phyloP scores from a whole-genome alignment of 768 basidiomycete species.

The Tylopilus plumbeoviolaceoides region DNA sequence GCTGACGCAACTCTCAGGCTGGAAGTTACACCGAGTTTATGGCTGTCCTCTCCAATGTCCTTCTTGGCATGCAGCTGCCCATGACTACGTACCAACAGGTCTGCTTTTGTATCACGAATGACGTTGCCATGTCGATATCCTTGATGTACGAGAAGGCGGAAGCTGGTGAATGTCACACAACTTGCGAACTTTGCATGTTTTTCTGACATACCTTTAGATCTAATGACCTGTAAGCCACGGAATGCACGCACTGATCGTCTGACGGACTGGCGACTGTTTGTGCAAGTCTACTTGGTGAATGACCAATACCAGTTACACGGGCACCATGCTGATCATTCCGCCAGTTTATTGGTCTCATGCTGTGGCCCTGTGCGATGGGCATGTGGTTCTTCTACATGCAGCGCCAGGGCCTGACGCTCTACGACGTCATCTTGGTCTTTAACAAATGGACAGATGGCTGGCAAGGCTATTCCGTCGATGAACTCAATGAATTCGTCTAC shows the following conservation, averaged over 20 bases:
- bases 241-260: slow-evolving; percentile 45
- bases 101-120: slow-evolving; percentile 51
- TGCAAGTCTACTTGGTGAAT: slow-evolving; percentile 45
- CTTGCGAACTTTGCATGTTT: neutral
- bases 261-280: slow-evolving; percentile 45
- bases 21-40: too few species aligned
- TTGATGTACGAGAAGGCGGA: slow-evolving; percentile 52
- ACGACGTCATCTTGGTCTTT: slow-evolving; percentile 36
- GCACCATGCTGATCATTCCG: neutral
- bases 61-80: slow-evolving; percentile 56
- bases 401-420: slow-evolving; percentile 31
- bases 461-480: slow-evolving; percentile 24
- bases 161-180: slow-evolving; percentile 30
- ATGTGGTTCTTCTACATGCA: slow-evolving; percentile 40
- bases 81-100: slow-evolving; percentile 52
- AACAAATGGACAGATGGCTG: slow-evolving; percentile 39
- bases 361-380: slow-evolving; percentile 42
- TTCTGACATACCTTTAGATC: slow-evolving; percentile 26
- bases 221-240: slow-evolving; percentile 46
- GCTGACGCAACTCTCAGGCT: too few species aligned
- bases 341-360: slow-evolving; percentile 42
- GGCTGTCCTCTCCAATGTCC: slow-evolving; percentile 36
- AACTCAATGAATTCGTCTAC: slow-evolving; percentile 34
- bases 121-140: slow-evolving; percentile 47
- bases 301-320: neutral